Evolutionary conservation across 208 protist species (phyloP), one percentile per base, ranked within the genome.

Genomic region (Leishmania martiniquensis): DNA sequence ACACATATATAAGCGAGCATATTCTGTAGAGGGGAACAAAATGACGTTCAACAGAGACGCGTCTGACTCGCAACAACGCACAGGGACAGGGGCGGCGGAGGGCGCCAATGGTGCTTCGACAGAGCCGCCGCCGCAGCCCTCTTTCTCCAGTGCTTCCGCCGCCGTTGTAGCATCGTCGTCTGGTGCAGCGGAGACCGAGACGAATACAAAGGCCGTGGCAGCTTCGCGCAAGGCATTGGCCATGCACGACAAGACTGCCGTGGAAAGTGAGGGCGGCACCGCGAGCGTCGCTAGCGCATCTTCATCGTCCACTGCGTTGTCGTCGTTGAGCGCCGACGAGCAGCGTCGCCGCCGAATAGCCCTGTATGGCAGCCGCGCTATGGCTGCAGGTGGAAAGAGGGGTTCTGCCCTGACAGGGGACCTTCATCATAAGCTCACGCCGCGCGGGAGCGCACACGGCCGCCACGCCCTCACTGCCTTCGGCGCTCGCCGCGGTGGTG

Each of bases 361-460:
- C 12, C 88, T 97, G 39, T 97, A 91, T 75, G 91, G 93, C 75
- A 95, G 90, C 75, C 93, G 93, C 52, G 91, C 93, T 20, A 83
- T 97, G 55, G 91, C 93, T 17, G 93, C 93, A 1, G 93, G 93
- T 15, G 83, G 88, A 65, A 85, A 84, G 75, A 78, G 89, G 29
- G 68, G 76, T n/a, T 76, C 77, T 66, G 57, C 54, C 37, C 6
- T 57, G 32, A 13, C 57, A 7, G 39, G 29, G 12, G 34, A 62
- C 17, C 37, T 22, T 10, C 29, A 32, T 39, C 68, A 72, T 32
- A n/a, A 7, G 44, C 22, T 44, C 34, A 15, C 39, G 17, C 37
- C 52, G 37, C 57, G 49, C 15, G 55, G 37, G 7, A 60, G 55
- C 44, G 39, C 55, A 1, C 37, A 45, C 57, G 72, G 72, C n/a